phyloP scores from a whole-genome alignment of 345 rosid genomes.

The Pistacia vera region DNA sequence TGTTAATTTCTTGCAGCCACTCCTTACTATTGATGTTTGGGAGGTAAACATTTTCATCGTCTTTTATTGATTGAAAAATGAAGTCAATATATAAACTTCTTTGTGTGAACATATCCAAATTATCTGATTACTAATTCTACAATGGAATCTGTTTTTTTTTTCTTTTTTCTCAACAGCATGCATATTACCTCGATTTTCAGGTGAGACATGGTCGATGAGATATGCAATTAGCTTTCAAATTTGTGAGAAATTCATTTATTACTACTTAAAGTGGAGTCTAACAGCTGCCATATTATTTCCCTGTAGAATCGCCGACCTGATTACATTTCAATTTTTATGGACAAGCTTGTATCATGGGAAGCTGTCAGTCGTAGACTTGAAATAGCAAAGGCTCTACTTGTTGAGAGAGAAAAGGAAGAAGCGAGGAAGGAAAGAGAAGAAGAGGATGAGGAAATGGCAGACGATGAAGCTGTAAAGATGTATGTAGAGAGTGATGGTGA shows the following conservation, averaged over 20 bases:
- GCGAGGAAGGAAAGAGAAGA: slow-evolving; percentile 42
- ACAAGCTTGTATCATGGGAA: slow-evolving; percentile 92
- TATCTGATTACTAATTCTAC: slow-evolving; percentile 18
- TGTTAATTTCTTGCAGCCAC: slow-evolving; percentile 66
- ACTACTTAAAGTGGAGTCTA: neutral
- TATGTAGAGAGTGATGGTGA: slow-evolving; percentile 41
- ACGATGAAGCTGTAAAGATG: slow-evolving; percentile 34
- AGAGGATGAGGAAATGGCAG: slow-evolving; percentile 26
- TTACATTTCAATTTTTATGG: slow-evolving; percentile 67
- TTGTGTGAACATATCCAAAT: neutral
- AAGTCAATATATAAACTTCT: neutral
- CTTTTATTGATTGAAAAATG: neutral
- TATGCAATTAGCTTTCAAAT: slow-evolving; percentile 6
- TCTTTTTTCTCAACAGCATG: slow-evolving; percentile 56
- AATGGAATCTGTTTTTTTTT: slow-evolving; percentile 10
- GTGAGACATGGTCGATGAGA: slow-evolving; percentile 33
- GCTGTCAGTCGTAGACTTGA: slow-evolving; percentile 71
- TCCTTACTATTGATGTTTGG: slow-evolving; percentile 93
- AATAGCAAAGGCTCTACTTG: slow-evolving; percentile 59
- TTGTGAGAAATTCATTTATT: neutral
- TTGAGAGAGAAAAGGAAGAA: slow-evolving; percentile 67
- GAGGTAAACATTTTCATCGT: slow-evolving; percentile 54
- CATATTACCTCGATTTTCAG: slow-evolving; percentile 95
- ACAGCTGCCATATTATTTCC: neutral
- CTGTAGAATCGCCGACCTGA: slow-evolving; percentile 69